Base-by-base conservation (phyloP, 2,329 filamentous ascomycete genomes). In the Cladosporium colombiae region DNA sequence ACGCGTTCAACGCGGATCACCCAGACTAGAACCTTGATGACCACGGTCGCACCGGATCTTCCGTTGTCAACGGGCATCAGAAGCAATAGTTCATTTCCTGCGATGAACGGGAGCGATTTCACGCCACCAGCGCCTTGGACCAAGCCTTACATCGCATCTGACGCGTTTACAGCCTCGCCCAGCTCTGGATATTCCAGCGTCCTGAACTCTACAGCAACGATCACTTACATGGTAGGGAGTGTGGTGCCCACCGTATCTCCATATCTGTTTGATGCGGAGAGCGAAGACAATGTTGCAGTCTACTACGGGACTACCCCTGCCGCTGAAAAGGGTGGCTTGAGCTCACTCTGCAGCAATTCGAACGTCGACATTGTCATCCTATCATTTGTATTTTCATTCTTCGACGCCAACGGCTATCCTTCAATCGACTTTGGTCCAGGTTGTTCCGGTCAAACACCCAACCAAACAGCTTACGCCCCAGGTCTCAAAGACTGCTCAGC, bases 291-390 rank as follows among this genome's bases (percentile, higher is more conserved):
- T 69, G 76, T 86, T 55, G 83, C 79, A n/a, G 77, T 85, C 58
- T 86, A 86, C 75, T 86, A 81, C 78, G 85, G 85, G 57, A 83
- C 86, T 79, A 84, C 84, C 65, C 65, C 73, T 16, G 65, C 77
- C 62, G 84, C 87, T 68, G 74, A 76, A 21, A 76, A 81, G 18
- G 70, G 70, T 33, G 63, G 70, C 23, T 78, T 87, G n/a, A 74
- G 77, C 37, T 76, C 83, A 53, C 83, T 84, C 69, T 88, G 85
- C 74, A 71, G 78, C 49, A 81, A 86, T 62, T 75, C 79, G 0
- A 79, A 77, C 44, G 74, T 85, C 64, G 85, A 87, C 68, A 83
- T 87, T 60, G 83, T 88, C 72, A 83, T 82, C 66, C 74, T 87
- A 65, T 84, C 77, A 4, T 88, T 87, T 70, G 77, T 88, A 64